A percentile compares a stretch with the other conserved stretches of the same genome.
These are phyloP conservation scores for Russula olivacea DNA, from an alignment of 768 basidiomycete genomes.

Conservation along the genomic window DNA sequence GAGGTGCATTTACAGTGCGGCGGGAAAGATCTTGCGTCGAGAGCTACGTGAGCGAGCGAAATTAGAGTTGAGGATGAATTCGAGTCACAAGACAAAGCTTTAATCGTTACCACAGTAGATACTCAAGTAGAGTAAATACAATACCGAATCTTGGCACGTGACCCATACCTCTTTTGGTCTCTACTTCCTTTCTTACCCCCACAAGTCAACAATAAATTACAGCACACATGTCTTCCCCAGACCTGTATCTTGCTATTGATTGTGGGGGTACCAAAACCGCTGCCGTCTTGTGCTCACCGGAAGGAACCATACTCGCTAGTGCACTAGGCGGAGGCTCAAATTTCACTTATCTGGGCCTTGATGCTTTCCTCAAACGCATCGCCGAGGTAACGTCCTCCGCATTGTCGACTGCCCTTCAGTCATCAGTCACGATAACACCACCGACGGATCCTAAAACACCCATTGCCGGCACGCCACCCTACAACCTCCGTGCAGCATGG, in stretches of 20 bases:
- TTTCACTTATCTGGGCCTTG: slow-evolving; percentile 67
- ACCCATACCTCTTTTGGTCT: no score
- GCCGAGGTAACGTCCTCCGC: slow-evolving; percentile 47
- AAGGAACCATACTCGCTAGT: slow-evolving; percentile 59
- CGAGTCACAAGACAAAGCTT: slow-evolving; percentile 14
- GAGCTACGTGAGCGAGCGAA: slow-evolving; percentile 66
- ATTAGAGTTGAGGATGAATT: slow-evolving; percentile 35
- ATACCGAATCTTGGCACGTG: no score
- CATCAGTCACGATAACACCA: slow-evolving; percentile 3
- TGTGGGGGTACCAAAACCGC: slow-evolving; percentile 89
- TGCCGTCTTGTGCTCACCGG: slow-evolving; percentile 54
- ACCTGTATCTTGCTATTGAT: slow-evolving; percentile 71
- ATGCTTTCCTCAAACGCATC: slow-evolving; percentile 54
- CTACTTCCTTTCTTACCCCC: no score
- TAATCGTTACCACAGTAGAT: background rate
- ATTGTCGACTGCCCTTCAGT: slow-evolving; percentile 31
- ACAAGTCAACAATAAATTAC: background rate
- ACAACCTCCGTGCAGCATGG: slow-evolving; percentile 66
- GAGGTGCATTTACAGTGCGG: slow-evolving; percentile 44
- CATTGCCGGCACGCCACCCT: slow-evolving; percentile 12
- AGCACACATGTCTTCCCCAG: slow-evolving; percentile 37
- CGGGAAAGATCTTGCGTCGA: slow-evolving; percentile 83
- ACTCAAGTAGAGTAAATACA: background rate
- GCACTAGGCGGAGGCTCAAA: slow-evolving; percentile 77
- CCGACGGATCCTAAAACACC: slow-evolving; percentile 7